These are phyloP conservation scores for Amanita thiersii DNA, from an alignment of 768 basidiomycete genomes.

Conservation along the genomic window DNA sequence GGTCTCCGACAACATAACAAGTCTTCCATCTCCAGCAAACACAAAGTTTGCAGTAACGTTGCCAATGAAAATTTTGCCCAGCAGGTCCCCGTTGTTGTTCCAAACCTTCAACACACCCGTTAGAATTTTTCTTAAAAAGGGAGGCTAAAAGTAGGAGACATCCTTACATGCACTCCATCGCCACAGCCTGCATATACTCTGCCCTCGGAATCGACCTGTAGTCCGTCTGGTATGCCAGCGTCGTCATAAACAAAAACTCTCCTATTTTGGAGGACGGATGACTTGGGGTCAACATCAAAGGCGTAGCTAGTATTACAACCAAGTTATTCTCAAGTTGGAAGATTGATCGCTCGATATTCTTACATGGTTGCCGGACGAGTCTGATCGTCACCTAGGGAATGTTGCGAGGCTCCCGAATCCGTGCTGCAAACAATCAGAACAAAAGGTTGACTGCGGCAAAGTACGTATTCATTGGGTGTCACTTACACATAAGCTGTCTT, in stretches of 20 bases:
- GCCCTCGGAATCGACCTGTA: constrained; percentile 54
- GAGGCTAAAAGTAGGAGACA: no score
- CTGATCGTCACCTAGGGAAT: constrained; percentile 41
- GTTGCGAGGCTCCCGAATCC: constrained; percentile 42
- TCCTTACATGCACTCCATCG: constrained; percentile 61
- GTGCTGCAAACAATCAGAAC: constrained; percentile 23
- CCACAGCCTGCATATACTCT: constrained; percentile 64
- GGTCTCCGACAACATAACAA: constrained; percentile 40
- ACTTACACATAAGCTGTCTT: constrained; percentile 54
- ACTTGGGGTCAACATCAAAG: constrained; percentile 54
- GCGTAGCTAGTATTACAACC: no score
- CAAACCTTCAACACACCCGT: no score
- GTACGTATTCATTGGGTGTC: neutral
- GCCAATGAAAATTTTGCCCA: constrained; percentile 59
- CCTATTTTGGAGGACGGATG: constrained; percentile 47
- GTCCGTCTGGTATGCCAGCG: constrained; percentile 58
- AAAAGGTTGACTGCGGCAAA: neutral
- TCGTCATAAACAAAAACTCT: constrained; percentile 63
- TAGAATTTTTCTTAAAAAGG: no score
- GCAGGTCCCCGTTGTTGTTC: constrained; percentile 43
- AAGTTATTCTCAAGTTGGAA: no score
- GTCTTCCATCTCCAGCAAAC: constrained; percentile 32
- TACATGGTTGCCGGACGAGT: constrained; percentile 63
- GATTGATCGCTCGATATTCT: no score
- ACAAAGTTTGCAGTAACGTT: constrained; percentile 35